Conservation (phyloP, 345 rosid species). For the Salix udensis region DNA sequence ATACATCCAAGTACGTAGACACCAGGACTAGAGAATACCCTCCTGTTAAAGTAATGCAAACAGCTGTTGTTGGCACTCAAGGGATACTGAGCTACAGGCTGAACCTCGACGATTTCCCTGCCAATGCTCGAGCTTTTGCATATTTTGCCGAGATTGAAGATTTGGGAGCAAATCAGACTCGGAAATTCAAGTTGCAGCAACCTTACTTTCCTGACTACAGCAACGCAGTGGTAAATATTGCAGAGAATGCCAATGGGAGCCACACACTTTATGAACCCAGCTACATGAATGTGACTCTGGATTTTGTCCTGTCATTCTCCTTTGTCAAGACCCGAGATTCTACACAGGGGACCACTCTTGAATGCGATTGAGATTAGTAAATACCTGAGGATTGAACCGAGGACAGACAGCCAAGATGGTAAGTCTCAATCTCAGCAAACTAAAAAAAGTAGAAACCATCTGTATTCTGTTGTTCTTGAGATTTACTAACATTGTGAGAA, state of each 20-base stretch:
- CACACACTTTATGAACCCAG: slow-evolving; percentile 91
- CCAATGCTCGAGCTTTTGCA: slow-evolving; percentile 88
- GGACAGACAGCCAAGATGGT: slow-evolving; percentile 64
- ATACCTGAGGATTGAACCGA: slow-evolving; percentile 63
- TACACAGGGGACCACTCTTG: slow-evolving; percentile 69
- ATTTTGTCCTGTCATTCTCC: slow-evolving; percentile 70
- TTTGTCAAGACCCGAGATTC: slow-evolving; percentile 78
- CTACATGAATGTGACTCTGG: slow-evolving; percentile 81
- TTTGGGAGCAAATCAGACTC: slow-evolving; percentile 56
- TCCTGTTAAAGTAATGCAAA: slow-evolving; percentile 96
- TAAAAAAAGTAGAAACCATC: neutral
- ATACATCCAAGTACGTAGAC: slow-evolving; percentile 53
- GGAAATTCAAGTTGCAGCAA: slow-evolving; percentile 64
- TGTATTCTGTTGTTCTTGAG: neutral
- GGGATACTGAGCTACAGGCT: slow-evolving; percentile 69
- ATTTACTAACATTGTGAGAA: neutral
- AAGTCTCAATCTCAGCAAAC: slow-evolving; percentile 22
- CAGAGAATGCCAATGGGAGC: slow-evolving; percentile 92
- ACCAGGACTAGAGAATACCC: slow-evolving; percentile 80
- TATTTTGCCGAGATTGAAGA: slow-evolving; percentile 94
- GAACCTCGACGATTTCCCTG: slow-evolving; percentile 92
- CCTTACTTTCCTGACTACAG: slow-evolving; percentile 74
- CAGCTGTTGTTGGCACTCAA: slow-evolving; percentile 86
- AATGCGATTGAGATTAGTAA: slow-evolving; percentile 91
- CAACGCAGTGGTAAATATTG: slow-evolving; percentile 90